Base-by-base conservation (phyloP, 768 basidiomycete species). In the Tricholoma saponaceum region DNA sequence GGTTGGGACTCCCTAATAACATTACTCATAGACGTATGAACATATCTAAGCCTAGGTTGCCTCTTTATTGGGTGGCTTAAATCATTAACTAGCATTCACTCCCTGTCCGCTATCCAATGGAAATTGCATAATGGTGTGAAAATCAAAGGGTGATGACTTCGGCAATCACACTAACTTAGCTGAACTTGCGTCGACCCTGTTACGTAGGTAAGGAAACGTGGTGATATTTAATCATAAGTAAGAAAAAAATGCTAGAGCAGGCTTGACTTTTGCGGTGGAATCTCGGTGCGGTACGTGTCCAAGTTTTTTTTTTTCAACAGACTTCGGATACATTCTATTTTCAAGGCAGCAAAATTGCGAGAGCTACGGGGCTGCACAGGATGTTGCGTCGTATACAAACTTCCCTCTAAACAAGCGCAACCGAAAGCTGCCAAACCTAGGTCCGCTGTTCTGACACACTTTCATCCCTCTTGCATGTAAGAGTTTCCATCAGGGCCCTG, bases 1-100 rank as follows among this genome's bases (percentile, higher is more conserved):
- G 41, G 49, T 46, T 53, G 54, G 44, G 61, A 52, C 47, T 57
- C 37, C 62, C 51, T 66, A 64, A 63, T 67, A 63, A 59, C 59
- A 63, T 63, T 58, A 59, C 54, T 60, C 56, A 55, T 67, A 68
- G 64, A 68, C 52, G 58, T 62, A 37, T 63, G 57, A 59, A 59
- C 51, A 39, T 62, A 57, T 53, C 56, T 63, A 62, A 55, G 30
- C 18, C 53, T 33, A 53, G n/a, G n/a, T 8, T 14, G 51, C 51
- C 20, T 44, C 30, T 60, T 50, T 54, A 64, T 60, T 14, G 37
- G 57, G 18, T 55, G 46, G 35, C 23, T 46, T 37, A 23, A 23
- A 23, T 30, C 47, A 28, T 39, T 20, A 8, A 41, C 39, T 41
- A 41, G 12, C 25, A 37, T 14, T 22, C n/a, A 26, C 35, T 41